Evolutionary conservation across 148 eudicot genomes (phyloP), one percentile per base, ranked within the genome.

Genomic region (Suaeda aralocaspica): DNA sequence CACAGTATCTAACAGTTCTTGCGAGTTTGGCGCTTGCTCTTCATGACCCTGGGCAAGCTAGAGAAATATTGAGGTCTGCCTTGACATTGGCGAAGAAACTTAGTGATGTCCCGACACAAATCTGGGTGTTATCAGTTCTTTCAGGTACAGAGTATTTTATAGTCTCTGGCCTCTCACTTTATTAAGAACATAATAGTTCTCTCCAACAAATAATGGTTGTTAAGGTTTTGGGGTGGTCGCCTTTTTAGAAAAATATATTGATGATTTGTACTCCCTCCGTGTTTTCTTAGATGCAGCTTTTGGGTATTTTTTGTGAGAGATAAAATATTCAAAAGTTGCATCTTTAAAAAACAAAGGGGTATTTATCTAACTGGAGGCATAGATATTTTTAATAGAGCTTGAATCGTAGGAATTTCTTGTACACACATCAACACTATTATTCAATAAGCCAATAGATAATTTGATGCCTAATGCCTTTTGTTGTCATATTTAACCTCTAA

Each of bases 1-100:
- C 99, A 14, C 99, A 94, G 80, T 94, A 91, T 79, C 82, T 94
- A 51, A 89, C 99, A 13, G 79, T 91, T 64, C 92, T 94, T 56
- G 99, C 97, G 64, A 89, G 85, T 69, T 81, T 94, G 86, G 97
- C 99, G 30, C 91, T 94, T 75, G 88, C 99, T 70, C 89, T 94
- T 66, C 96, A 81, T 84, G 99, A 94, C 75, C 84, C 92, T 66
- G 85, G 71, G 51, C 99, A 94, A 84, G 99, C 97, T 63, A 82
- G 89, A 78, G 99, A 94, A 79, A 94, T 94, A 66, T 84, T 94
- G 83, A 84, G 89, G 77, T 94, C 99, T 65, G 86, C 97, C 72
- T 84, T 94, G 67, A 94, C 99, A 16, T 76, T 94, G 80, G 96
- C 99, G 18, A 94, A 89, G 85, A 94, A 91, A 82, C 96, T 91